Percentiles rank a stretch among this genome's conserved stretches.
Conservation (phyloP, 2,329 filamentous ascomycete genomes). For the Fusarium sp. region DNA sequence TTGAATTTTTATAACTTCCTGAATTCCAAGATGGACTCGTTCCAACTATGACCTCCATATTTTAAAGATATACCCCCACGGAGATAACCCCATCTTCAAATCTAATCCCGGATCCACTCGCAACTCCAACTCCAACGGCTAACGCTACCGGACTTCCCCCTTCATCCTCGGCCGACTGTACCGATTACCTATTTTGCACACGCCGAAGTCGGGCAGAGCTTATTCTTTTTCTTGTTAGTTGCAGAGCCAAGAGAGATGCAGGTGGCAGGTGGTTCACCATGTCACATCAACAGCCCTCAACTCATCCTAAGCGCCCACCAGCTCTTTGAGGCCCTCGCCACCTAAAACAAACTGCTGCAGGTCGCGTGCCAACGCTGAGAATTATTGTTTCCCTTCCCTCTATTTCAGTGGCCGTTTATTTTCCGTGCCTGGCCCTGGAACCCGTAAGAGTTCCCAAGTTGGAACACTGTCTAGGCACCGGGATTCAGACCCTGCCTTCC, state of each 20-base stretch:
- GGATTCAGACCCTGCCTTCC: not conserved
- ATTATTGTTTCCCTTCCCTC: not conserved
- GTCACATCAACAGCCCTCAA: conserved; percentile 20
- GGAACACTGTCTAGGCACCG: not conserved
- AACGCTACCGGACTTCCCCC: not conserved
- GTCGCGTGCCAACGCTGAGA: conserved; percentile 19
- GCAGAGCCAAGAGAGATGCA: conserved; percentile 42
- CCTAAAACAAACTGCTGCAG: conserved; percentile 24
- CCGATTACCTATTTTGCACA: conserved; percentile 12
- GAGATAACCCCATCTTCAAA: rapidly evolving
- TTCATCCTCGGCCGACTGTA: conserved; percentile 19
- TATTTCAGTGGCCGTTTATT: not conserved
- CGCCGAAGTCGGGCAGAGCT: conserved; percentile 35
- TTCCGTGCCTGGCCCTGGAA: not conserved
- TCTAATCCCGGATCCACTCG: conserved; percentile 23
- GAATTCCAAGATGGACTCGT: not conserved
- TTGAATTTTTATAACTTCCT: too few relatives aligned
- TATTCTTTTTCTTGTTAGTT: conserved; percentile 30
- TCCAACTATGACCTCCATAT: not conserved
- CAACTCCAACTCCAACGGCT: not conserved
- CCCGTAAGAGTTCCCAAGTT: not conserved
- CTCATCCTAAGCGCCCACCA: conserved; percentile 29
- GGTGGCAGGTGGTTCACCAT: conserved; percentile 33
- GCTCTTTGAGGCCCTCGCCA: conserved; percentile 38
- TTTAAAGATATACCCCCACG: not conserved